Percentiles rank a stretch among this genome's conserved stretches.
phyloP scores from a whole-genome alignment of 371 early-diverging fungal genomes.

The Actinomortierella ambigua region DNA sequence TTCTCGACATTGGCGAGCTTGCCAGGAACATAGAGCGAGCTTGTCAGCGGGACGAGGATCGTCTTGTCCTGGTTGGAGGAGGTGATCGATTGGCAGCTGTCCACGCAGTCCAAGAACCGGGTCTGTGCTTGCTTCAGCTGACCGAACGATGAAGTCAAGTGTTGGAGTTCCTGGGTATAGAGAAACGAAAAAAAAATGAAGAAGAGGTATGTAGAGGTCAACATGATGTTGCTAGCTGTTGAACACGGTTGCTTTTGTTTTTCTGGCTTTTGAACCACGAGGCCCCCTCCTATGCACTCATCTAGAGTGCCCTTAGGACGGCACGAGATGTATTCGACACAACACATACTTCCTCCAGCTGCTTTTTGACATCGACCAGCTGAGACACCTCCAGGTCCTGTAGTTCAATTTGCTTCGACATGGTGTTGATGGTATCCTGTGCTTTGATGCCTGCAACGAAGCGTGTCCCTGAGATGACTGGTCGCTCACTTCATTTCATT shows the following conservation, averaged over 20 bases:
- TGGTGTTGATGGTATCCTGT: not conserved
- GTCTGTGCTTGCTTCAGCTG: conserved; percentile 88
- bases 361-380: conserved; percentile 81
- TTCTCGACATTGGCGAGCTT: conserved; percentile 78
- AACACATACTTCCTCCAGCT: conserved; percentile 79
- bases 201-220: too few relatives aligned
- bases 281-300: too few relatives aligned
- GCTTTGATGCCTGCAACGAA: not conserved
- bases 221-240: too few relatives aligned
- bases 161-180: conserved; percentile 74
- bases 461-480: not conserved
- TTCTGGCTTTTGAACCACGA: too few relatives aligned
- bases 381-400: conserved; percentile 83
- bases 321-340: too few relatives aligned
- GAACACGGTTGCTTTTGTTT: too few relatives aligned
- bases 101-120: conserved; percentile 84
- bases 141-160: conserved; percentile 81
- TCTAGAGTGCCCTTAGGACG: too few relatives aligned
- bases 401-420: conserved; percentile 70
- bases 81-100: conserved; percentile 54
- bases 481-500: not conserved
- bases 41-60: conserved; percentile 78
- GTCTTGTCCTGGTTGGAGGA: conserved; percentile 61
- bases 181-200: too few relatives aligned
- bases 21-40: conserved; percentile 91